Conservation (phyloP, 148 eudicot species). For the Dianthus caryophyllus region DNA sequence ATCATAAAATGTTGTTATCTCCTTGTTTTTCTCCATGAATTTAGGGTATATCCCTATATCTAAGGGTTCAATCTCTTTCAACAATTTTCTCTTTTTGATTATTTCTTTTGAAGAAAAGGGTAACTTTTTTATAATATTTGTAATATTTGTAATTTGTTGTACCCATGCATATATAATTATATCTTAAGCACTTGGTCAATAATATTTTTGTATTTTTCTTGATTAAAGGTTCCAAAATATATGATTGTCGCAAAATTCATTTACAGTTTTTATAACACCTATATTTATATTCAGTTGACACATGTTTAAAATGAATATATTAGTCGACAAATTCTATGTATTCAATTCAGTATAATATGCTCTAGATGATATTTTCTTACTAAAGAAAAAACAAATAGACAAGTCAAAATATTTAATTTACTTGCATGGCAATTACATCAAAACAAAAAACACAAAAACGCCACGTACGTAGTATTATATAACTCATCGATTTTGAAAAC, state of each 20-base stretch:
- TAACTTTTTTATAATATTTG: too few relatives aligned
- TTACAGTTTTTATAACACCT: too few relatives aligned
- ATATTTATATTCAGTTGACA: too few relatives aligned
- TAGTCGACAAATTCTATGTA: too few relatives aligned
- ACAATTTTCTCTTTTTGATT: neutral
- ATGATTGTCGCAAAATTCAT: neutral
- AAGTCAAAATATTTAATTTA: neutral
- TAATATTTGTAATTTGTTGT: constrained; percentile 22
- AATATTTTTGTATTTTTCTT: constrained; percentile 18
- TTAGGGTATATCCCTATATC: constrained; percentile 7
- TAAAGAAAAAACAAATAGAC: too few relatives aligned
- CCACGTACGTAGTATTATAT: too few relatives aligned
- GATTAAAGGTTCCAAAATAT: neutral
- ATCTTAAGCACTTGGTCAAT: constrained; percentile 5
- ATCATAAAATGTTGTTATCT: neutral
- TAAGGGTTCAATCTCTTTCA: neutral
- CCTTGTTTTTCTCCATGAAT: neutral
- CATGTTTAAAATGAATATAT: too few relatives aligned
- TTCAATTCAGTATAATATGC: too few relatives aligned
- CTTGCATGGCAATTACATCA: neutral
- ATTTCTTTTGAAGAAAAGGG: neutral
- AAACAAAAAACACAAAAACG: too few relatives aligned
- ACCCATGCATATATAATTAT: constrained; percentile 10
- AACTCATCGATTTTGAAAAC: too few relatives aligned
- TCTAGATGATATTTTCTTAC: too few relatives aligned